These are phyloP conservation scores for Monosporozyma aquatica DNA, from an alignment of 805 yeast genomes.

Conservation along the genomic window DNA sequence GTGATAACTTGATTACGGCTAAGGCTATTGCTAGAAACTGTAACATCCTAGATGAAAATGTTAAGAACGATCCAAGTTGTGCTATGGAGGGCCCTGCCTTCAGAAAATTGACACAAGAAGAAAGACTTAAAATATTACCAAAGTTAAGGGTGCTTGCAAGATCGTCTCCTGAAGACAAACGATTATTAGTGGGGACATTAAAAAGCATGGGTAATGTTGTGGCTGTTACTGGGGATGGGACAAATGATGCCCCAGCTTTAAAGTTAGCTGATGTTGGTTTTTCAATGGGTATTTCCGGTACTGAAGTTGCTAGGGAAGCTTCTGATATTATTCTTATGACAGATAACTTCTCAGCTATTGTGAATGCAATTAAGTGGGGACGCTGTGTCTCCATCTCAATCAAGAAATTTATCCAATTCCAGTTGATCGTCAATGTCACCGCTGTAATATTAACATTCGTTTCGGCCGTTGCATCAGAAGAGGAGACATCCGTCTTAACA, in stretches of 20 bases:
- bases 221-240: conserved; percentile 99
- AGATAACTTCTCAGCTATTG: conserved; percentile 90
- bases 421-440: conserved; percentile 89
- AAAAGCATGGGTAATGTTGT: conserved; percentile 82
- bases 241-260: conserved; percentile 97
- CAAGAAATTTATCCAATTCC: conserved; percentile 92
- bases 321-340: conserved; percentile 88
- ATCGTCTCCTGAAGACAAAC: conserved; percentile 92
- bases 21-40: conserved; percentile 82
- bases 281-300: conserved; percentile 97
- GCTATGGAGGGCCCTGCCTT: conserved; percentile 93
- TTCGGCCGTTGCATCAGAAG: conserved; percentile 77
- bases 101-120: conserved; percentile 50
- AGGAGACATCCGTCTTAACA: conserved; percentile 79
- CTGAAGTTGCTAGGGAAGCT: conserved; percentile 98
- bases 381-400: conserved; percentile 92
- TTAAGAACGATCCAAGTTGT: conserved; percentile 42
- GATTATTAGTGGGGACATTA: conserved; percentile 73
- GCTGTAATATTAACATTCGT: conserved; percentile 94
- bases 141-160: conserved; percentile 78
- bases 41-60: conserved; percentile 51
- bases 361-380: conserved; percentile 97
- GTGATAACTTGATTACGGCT: conserved; percentile 89
- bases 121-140: conserved; percentile 58
- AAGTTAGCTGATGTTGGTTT: conserved; percentile 96